Evolutionary conservation across 768 basidiomycete genomes (phyloP).

Genomic region (Auricularia sp.): DNA sequence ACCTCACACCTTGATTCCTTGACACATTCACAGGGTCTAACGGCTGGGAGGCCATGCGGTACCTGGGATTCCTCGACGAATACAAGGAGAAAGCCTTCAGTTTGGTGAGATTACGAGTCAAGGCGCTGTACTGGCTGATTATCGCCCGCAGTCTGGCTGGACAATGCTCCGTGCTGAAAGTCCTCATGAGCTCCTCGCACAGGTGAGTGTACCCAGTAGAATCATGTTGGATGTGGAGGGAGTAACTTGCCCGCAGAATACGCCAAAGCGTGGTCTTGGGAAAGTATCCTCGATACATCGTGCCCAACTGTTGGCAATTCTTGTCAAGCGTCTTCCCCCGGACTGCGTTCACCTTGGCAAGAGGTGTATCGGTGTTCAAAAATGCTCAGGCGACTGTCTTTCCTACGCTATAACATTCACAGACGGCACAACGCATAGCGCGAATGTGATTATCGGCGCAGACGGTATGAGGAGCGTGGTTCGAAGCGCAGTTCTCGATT

Average conservation of each 20-base stretch:
- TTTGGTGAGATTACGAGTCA: not conserved
- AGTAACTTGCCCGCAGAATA: not conserved
- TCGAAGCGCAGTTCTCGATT: not conserved
- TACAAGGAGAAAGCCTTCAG: not conserved
- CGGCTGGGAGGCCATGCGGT: not conserved
- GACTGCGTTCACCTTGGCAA: not conserved
- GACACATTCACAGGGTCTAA: not conserved
- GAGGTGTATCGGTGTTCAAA: not conserved
- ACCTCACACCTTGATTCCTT: too few species aligned
- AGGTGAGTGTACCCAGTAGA: too few species aligned
- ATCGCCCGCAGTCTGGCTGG: not conserved
- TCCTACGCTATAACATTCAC: not conserved
- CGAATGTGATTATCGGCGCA: not conserved
- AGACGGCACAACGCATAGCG: not conserved
- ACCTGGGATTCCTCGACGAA: not conserved
- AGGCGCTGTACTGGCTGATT: not conserved
- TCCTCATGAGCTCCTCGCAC: too few species aligned
- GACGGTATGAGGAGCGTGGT: constrained; percentile 2
- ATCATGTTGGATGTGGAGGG: too few species aligned
- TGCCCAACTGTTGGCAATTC: not conserved
- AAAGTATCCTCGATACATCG: not conserved
- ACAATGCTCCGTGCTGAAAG: not conserved
- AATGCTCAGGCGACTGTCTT: not conserved
- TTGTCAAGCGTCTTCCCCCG: not conserved
- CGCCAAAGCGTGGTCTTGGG: not conserved